Evolutionary conservation across 345 rosid genomes (phyloP).

Genomic region (Populus alba): DNA sequence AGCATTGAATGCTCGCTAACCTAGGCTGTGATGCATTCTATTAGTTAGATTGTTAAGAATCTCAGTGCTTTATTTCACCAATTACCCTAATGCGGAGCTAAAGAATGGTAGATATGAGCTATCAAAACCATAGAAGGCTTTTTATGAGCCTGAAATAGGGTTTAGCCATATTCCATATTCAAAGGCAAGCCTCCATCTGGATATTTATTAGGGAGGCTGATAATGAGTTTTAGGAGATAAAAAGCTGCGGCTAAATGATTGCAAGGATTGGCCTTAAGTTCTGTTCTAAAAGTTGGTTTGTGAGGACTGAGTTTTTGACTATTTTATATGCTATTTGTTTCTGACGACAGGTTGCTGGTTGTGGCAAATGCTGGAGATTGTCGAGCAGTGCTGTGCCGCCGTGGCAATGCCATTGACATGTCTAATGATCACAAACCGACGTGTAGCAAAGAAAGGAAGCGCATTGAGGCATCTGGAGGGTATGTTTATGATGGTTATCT

Average conservation of each 20-base stretch:
- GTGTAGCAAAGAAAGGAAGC: constrained; percentile 53
- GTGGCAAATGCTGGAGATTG: constrained; percentile 96
- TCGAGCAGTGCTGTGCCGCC: constrained; percentile 75
- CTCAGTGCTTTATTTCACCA: background rate
- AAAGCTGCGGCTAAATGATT: background rate
- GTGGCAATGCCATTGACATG: constrained; percentile 81
- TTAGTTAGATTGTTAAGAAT: background rate
- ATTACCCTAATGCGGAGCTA: background rate
- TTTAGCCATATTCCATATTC: background rate
- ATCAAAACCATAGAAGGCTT: background rate
- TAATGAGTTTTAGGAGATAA: background rate
- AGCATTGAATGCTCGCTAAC: background rate
- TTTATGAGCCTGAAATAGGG: background rate
- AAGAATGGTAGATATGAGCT: background rate
- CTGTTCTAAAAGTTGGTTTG: background rate
- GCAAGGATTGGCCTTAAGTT: background rate
- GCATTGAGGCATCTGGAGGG: constrained; percentile 81
- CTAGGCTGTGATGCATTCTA: background rate
- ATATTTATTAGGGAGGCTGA: background rate
- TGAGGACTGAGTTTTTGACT: background rate
- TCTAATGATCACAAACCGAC: constrained; percentile 86
- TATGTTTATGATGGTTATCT: constrained; percentile 63
- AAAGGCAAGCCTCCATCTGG: background rate
- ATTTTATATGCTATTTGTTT: constrained; percentile 1
- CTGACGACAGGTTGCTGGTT: constrained; percentile 52